Evolutionary conservation across 2,329 filamentous ascomycete genomes (phyloP).

Genomic region (Uncinocarpus reesii): DNA sequence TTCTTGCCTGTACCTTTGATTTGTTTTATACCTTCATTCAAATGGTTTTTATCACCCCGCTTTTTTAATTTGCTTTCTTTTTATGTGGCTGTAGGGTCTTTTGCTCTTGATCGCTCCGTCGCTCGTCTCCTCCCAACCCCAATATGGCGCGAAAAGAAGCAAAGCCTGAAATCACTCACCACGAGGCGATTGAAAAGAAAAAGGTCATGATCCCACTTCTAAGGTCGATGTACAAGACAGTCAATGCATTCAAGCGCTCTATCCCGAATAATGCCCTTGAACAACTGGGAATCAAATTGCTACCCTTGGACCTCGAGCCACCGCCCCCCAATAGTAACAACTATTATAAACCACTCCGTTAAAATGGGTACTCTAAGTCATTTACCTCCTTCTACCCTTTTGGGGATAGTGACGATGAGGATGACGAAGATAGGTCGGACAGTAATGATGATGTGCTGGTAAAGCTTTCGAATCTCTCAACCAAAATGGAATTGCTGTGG

Average conservation of each 20-base stretch:
- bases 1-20: no score
- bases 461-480: not conserved
- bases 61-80: no score
- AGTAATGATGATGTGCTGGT: not conserved
- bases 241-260: slow-evolving; percentile 1
- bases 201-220: not conserved
- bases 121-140: not conserved
- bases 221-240: not conserved
- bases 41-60: no score
- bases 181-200: not conserved
- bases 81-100: no score
- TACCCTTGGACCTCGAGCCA: slow-evolving; percentile 1
- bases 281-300: not conserved
- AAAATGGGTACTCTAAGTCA: not conserved
- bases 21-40: no score
- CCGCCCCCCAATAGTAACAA: not conserved
- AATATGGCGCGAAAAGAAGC: not conserved
- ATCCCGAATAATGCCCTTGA: not conserved
- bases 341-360: not conserved
- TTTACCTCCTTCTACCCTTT: not conserved
- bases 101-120: not conserved
- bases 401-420: not conserved
- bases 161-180: slow-evolving; percentile 1
- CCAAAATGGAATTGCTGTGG: not conserved
- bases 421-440: not conserved